A percentile compares a stretch with the other conserved stretches of the same genome.
These are phyloP conservation scores for Crithidia thermophila DNA, from an alignment of 208 protist species.

Conservation along the genomic window DNA sequence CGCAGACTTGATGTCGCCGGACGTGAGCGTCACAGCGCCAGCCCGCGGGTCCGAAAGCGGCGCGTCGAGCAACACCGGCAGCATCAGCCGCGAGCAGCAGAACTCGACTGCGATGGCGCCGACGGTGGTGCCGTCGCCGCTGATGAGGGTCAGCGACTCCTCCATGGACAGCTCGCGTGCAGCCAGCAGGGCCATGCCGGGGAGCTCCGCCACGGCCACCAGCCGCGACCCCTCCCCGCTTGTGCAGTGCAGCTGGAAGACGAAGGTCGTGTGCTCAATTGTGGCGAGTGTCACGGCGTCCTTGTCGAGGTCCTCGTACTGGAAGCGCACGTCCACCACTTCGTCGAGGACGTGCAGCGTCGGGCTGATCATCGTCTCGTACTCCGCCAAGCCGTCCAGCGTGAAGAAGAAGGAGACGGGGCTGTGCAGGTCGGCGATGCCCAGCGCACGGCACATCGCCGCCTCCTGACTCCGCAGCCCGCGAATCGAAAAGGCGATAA, in stretches of 20 bases:
- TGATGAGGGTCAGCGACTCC: slow-evolving; percentile 52
- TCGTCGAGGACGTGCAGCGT: slow-evolving; percentile 61
- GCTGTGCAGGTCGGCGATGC: slow-evolving; percentile 29
- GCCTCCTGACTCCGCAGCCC: slow-evolving; percentile 43
- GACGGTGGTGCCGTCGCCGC: slow-evolving; percentile 45
- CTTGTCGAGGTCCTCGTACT: slow-evolving; percentile 60
- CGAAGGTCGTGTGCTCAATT: slow-evolving; percentile 64
- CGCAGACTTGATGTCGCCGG: slow-evolving; percentile 46
- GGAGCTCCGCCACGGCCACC: slow-evolving; percentile 80
- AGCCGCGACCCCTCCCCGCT: slow-evolving; percentile 36
- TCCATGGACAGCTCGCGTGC: slow-evolving; percentile 50
- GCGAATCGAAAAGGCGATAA: slow-evolving; percentile 64
- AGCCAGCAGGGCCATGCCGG: slow-evolving; percentile 54
- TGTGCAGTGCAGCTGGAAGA: slow-evolving; percentile 73
- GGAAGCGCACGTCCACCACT: slow-evolving; percentile 70
- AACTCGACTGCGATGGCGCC: slow-evolving; percentile 60
- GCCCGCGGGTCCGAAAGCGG: slow-evolving; percentile 16
- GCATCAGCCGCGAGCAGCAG: slow-evolving; percentile 54
- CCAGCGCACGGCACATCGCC: slow-evolving; percentile 40
- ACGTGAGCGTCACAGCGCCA: slow-evolving; percentile 29
- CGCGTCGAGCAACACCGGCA: slow-evolving; percentile 65
- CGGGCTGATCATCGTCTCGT: slow-evolving; percentile 83
- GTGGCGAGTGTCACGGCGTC: slow-evolving; percentile 58
- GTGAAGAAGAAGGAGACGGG: slow-evolving; percentile 72
- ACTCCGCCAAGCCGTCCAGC: slow-evolving; percentile 69